These are phyloP conservation scores for Oenanthe sinensis DNA, from an alignment of 129 eudicot genomes.

Conservation along the genomic window DNA sequence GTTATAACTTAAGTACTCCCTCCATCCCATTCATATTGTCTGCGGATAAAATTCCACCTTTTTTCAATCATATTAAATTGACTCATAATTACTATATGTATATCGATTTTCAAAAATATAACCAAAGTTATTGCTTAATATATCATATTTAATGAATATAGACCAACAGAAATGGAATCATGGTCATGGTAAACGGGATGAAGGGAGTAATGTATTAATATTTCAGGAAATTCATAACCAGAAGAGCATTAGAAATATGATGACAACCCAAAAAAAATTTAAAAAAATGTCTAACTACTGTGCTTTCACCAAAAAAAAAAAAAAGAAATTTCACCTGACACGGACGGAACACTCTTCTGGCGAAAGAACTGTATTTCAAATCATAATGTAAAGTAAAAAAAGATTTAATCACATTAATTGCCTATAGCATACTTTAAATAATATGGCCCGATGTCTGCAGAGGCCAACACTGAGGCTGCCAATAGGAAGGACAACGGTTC, in stretches of 20 bases:
- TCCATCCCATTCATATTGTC: too few species aligned
- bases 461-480: constrained; percentile 80
- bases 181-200: too few species aligned
- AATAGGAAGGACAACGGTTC: constrained; percentile 66
- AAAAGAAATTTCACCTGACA: not conserved
- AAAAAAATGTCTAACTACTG: not conserved
- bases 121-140: too few species aligned
- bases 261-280: not conserved
- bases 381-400: not conserved
- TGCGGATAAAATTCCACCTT: too few species aligned
- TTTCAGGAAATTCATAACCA: not conserved
- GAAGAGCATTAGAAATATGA: not conserved
- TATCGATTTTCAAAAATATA: too few species aligned
- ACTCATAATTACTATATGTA: too few species aligned
- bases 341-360: not conserved
- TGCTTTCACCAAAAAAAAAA: not conserved
- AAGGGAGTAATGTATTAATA: too few species aligned
- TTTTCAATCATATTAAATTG: too few species aligned
- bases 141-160: too few species aligned
- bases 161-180: too few species aligned
- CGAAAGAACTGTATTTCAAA: not conserved
- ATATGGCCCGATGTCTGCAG: constrained; percentile 82
- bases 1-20: not conserved
- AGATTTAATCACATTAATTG: not conserved
- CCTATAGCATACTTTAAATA: constrained; percentile 62